Percentiles rank a stretch among this genome's conserved stretches.
Evolutionary conservation across 1,284 basidiomycete species (phyloP).

Genomic region (Ceratorhiza oryzae-sativae): DNA sequence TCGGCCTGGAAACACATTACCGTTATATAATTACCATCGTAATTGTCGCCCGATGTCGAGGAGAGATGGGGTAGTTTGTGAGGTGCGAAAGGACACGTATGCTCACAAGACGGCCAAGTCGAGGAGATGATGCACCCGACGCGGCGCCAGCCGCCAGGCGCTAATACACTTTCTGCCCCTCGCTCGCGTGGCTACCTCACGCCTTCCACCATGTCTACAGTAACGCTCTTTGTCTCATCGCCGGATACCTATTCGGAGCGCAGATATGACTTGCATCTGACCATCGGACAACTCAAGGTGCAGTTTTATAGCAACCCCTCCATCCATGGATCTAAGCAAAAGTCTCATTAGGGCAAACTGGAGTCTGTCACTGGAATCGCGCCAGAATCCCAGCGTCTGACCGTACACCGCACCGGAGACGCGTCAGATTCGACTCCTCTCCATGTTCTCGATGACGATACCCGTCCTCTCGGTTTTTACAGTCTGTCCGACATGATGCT

Average conservation of each 20-base stretch:
- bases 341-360: constrained; percentile 70
- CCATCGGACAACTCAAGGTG: constrained; percentile 83
- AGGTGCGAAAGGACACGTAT: constrained; percentile 43
- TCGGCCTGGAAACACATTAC: too few species aligned
- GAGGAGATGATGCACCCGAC: constrained; percentile 7
- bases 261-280: constrained; percentile 74
- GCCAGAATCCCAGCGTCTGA: constrained; percentile 70
- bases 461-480: constrained; percentile 74
- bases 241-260: constrained; percentile 88
- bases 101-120: constrained; percentile 31
- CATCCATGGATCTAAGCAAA: neutral
- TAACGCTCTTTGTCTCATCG: constrained; percentile 81
- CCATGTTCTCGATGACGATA: constrained; percentile 68
- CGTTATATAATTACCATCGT: neutral
- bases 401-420: constrained; percentile 67
- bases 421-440: constrained; percentile 57
- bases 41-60: too few species aligned
- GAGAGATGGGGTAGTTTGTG: neutral
- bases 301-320: constrained; percentile 28
- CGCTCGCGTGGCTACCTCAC: neutral
- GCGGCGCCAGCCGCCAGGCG: constrained; percentile 14
- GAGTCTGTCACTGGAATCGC: constrained; percentile 92
- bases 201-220: constrained; percentile 47
- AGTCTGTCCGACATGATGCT: constrained; percentile 72
- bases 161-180: neutral